A percentile compares a stretch with the other conserved stretches of the same genome.
Evolutionary conservation across 805 yeast genomes (phyloP).

Genomic region (Torulaspora franciscae): DNA sequence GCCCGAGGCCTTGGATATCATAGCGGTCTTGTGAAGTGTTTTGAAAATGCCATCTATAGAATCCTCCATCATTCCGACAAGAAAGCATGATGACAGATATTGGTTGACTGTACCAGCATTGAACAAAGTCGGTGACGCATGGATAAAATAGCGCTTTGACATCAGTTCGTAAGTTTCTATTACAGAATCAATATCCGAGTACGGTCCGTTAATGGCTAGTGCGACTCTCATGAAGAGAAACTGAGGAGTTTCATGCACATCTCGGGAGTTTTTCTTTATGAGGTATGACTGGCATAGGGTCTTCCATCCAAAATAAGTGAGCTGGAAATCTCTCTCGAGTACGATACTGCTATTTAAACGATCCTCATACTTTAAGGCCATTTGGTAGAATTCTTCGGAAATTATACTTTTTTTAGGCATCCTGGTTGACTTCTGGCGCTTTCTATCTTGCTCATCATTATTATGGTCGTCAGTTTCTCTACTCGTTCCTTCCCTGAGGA

Average conservation of each 20-base stretch:
- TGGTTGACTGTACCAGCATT: conserved; percentile 85
- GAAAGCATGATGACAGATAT: conserved; percentile 87
- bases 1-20: conserved; percentile 89
- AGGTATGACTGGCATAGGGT: conserved; percentile 83
- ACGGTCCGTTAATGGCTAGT: conserved; percentile 76
- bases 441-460: conserved; percentile 61
- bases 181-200: conserved; percentile 50
- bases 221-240: conserved; percentile 85
- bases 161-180: conserved; percentile 78
- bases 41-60: conserved; percentile 91
- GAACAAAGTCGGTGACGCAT: conserved; percentile 90
- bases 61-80: conserved; percentile 85
- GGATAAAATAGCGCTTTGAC: conserved; percentile 82
- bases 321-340: conserved; percentile 64
- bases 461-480: background rate
- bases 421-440: conserved; percentile 65
- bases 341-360: conserved; percentile 65
- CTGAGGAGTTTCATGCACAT: conserved; percentile 74
- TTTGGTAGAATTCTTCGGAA: conserved; percentile 55
- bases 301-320: conserved; percentile 82
- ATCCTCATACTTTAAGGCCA: conserved; percentile 57
- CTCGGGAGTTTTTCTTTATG: conserved; percentile 47
- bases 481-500: conserved; percentile 7
- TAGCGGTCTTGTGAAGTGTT: conserved; percentile 78
- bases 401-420: conserved; percentile 64